Evolutionary conservation across 371 early-diverging fungal genomes (phyloP).

Genomic region (Phascolomyces articulosus): DNA sequence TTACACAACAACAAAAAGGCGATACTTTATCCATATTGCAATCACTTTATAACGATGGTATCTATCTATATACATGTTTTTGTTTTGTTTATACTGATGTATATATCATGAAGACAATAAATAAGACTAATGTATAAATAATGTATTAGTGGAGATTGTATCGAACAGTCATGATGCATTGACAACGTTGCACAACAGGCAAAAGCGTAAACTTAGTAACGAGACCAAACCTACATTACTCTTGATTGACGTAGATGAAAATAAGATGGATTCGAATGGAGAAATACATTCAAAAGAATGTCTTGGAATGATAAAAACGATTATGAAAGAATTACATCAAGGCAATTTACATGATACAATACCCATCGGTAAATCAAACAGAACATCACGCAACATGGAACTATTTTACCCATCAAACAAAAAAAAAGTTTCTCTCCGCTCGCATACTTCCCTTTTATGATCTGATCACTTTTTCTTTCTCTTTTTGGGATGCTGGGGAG

Average conservation of each 20-base stretch:
- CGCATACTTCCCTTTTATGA: neutral
- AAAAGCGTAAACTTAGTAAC: conserved; percentile 4
- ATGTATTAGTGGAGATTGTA: conserved; percentile 18
- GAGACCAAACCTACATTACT: conserved; percentile 8
- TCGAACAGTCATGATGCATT: conserved; percentile 13
- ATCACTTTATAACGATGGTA: conserved; percentile 7
- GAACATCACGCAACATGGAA: neutral
- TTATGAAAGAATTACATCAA: conserved; percentile 7
- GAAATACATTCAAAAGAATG: conserved; percentile 11
- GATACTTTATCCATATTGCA: neutral
- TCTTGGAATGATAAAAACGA: conserved; percentile 4
- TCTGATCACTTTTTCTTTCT: conserved; percentile 1
- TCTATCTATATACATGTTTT: too few relatives aligned
- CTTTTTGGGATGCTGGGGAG: too few relatives aligned
- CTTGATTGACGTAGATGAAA: conserved; percentile 15
- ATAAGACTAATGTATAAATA: too few relatives aligned
- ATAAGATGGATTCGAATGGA: conserved; percentile 3
- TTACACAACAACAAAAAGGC: conserved; percentile 1
- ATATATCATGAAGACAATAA: too few relatives aligned
- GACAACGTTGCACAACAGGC: conserved; percentile 8
- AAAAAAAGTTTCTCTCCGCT: too few relatives aligned
- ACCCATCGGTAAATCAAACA: conserved; percentile 20
- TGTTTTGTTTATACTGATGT: too few relatives aligned
- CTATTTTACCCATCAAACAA: too few relatives aligned
- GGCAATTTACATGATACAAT: conserved; percentile 10